Evolutionary conservation across 306 rosid genomes (phyloP), one percentile per base, ranked within the genome.

Genomic region (Prunus armeniaca): DNA sequence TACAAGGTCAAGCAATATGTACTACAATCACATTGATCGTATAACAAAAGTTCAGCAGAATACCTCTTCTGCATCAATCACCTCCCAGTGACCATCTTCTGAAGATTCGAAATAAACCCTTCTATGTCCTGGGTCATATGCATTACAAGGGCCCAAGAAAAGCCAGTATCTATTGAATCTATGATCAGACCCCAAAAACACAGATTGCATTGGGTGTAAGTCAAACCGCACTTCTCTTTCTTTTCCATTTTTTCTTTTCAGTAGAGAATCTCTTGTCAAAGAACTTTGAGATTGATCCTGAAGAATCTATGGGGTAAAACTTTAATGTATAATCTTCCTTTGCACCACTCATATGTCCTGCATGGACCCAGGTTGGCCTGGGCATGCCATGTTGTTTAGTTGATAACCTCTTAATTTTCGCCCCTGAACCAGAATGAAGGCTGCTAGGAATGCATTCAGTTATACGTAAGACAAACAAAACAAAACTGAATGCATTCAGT

Each of bases 21-120:
- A 67, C 43, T 18, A 27, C 6, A 24, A 45, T 38, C 67, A 76
- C 64, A 66, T 17, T 46, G n/a, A 34, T 24, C 73, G 32, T 30
- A 67, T 13, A 25, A 72, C 51, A 68, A 76, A 82, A 50, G 51
- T 57, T 50, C 38, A 79, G 81, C 70, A 73, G 12, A 55, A 50
- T 83, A 92, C 99, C 99, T 95, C 97, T 85, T 84, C 79, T 7
- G 93, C 83, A 83, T 95, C 97, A 76, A 95, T 89, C 86, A 95
- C 91, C 82, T 90, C 89, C 99, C 97, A 95, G 76, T 89, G 99
- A 76, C 97, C 97, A 87, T 95, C 99, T 84, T 95, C 97, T 14
- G 97, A 95, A 77, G 97, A 95, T 84, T 95, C 97, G 84, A 95
- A 95, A 71, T 95, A 95, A 24, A 24, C 25, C 25, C 25, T 24